Conservation (phyloP, 2,329 filamentous ascomycete species). For the Metarhizium rileyi region DNA sequence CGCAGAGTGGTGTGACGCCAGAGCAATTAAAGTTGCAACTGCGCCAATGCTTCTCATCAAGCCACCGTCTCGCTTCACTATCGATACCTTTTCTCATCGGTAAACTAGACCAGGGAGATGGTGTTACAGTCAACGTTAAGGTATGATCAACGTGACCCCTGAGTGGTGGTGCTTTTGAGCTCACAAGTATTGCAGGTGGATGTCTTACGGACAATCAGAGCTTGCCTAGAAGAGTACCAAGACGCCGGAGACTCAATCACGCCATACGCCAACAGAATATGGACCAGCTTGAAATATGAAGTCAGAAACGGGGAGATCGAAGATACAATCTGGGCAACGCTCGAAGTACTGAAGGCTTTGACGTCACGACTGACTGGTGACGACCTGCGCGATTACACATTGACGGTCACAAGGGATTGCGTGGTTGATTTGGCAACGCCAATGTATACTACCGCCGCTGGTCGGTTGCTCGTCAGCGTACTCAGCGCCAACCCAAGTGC, state of each 20-base stretch:
- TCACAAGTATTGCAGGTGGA: slow-evolving; percentile 31
- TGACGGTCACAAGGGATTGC: slow-evolving; percentile 42
- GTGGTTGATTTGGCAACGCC: slow-evolving; percentile 42
- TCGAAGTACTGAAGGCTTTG: slow-evolving; percentile 43
- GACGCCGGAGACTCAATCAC: slow-evolving; percentile 35
- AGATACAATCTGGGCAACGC: slow-evolving; percentile 45
- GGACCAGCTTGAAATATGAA: slow-evolving; percentile 53
- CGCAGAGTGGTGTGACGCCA: slow-evolving; percentile 43
- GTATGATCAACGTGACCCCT: slow-evolving; percentile 16
- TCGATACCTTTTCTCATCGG: slow-evolving; percentile 44
- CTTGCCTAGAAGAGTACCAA: slow-evolving; percentile 40
- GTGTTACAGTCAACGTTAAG: slow-evolving; percentile 49
- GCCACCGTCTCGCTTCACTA: slow-evolving; percentile 32
- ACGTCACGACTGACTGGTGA: slow-evolving; percentile 34
- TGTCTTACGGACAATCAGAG: slow-evolving; percentile 44
- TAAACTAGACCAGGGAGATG: slow-evolving; percentile 50
- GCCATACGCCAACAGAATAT: slow-evolving; percentile 41
- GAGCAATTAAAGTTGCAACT: slow-evolving; percentile 45
- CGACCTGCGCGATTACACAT: slow-evolving; percentile 35
- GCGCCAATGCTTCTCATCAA: slow-evolving; percentile 43
- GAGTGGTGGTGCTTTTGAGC: background rate
- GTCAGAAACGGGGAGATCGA: slow-evolving; percentile 51
- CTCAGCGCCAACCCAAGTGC: slow-evolving; percentile 36
- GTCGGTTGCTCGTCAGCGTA: slow-evolving; percentile 41
- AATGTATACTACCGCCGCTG: slow-evolving; percentile 41